Conservation (phyloP, 306 rosid species). For the Crataegus laevigata region DNA sequence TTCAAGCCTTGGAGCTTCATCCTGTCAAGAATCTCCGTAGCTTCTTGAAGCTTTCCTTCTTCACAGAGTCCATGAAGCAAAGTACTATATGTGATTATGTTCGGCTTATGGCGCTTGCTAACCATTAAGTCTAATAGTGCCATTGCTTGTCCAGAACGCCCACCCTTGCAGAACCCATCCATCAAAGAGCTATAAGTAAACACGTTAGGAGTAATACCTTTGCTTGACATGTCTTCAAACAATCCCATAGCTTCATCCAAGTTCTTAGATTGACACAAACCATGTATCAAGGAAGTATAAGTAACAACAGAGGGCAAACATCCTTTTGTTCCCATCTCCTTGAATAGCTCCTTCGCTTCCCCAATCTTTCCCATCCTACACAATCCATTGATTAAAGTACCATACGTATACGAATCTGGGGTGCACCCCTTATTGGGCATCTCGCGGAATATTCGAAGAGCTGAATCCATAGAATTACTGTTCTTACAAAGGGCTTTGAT, state of each 20-base stretch:
- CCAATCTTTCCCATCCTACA: slow-evolving; percentile 54
- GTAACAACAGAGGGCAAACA: slow-evolving; percentile 67
- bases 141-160: slow-evolving; percentile 58
- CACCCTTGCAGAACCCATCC: slow-evolving; percentile 79
- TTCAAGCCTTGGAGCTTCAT: slow-evolving; percentile 88
- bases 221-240: slow-evolving; percentile 62
- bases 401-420: slow-evolving; percentile 86
- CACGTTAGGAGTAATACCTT: slow-evolving; percentile 66
- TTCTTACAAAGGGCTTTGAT: slow-evolving; percentile 85
- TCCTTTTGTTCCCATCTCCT: slow-evolving; percentile 61
- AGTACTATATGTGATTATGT: slow-evolving; percentile 67
- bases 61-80: slow-evolving; percentile 67
- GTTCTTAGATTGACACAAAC: slow-evolving; percentile 55
- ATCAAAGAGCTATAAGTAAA: slow-evolving; percentile 69
- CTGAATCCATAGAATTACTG: slow-evolving; percentile 54
- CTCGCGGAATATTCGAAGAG: slow-evolving; percentile 57
- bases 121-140: slow-evolving; percentile 58
- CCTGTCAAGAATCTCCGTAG: slow-evolving; percentile 76
- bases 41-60: slow-evolving; percentile 65
- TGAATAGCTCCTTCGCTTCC: slow-evolving; percentile 61
- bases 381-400: slow-evolving; percentile 79
- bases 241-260: slow-evolving; percentile 57
- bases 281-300: slow-evolving; percentile 70
- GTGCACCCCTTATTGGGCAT: slow-evolving; percentile 67
- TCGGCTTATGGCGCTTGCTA: slow-evolving; percentile 46